A percentile compares a stretch with the other conserved stretches of the same genome.
phyloP scores from a whole-genome alignment of 208 protist species.

The Trypanosoma cruzi region DNA sequence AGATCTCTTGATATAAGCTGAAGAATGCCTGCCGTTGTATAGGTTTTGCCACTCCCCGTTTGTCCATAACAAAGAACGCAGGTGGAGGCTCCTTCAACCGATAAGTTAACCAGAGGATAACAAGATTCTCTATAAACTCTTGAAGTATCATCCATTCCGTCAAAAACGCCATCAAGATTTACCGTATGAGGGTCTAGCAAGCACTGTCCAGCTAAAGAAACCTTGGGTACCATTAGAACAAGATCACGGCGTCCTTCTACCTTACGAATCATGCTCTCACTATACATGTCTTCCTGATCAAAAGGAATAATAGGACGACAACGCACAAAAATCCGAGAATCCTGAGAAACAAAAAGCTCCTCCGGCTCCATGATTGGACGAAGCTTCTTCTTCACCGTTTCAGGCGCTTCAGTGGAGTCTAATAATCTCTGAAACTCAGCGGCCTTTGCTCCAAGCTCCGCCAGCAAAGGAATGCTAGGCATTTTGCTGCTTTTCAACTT shows the following conservation, averaged over 20 bases:
- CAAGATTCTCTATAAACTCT: conserved; percentile 81
- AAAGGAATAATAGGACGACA: conserved; percentile 80
- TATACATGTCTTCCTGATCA: conserved; percentile 70
- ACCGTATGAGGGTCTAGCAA: conserved; percentile 76
- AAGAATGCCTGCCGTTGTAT: conserved; percentile 84
- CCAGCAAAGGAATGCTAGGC: conserved; percentile 86
- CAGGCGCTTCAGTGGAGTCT: conserved; percentile 62
- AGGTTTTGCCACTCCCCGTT: conserved; percentile 93
- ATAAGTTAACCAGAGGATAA: conserved; percentile 74
- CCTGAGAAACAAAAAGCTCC: conserved; percentile 79
- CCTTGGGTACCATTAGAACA: conserved; percentile 84
- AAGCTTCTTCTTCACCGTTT: conserved; percentile 54
- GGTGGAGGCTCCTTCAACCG: conserved; percentile 78
- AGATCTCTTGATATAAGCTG: conserved; percentile 60
- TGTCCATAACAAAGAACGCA: conserved; percentile 92
- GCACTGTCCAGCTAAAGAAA: conserved; percentile 81
- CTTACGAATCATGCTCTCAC: conserved; percentile 81
- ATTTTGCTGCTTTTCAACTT: conserved; percentile 33
- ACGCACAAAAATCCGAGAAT: conserved; percentile 89
- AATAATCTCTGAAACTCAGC: conserved; percentile 85
- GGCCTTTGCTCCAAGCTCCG: conserved; percentile 80
- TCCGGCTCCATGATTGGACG: conserved; percentile 59
- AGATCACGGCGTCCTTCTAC: conserved; percentile 72
- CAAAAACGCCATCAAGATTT: conserved; percentile 79
- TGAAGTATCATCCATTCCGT: conserved; percentile 64